A percentile compares a stretch with the other conserved stretches of the same genome.
phyloP scores from a whole-genome alignment of 2,329 filamentous ascomycete species.

The Aspergillus sp. region DNA sequence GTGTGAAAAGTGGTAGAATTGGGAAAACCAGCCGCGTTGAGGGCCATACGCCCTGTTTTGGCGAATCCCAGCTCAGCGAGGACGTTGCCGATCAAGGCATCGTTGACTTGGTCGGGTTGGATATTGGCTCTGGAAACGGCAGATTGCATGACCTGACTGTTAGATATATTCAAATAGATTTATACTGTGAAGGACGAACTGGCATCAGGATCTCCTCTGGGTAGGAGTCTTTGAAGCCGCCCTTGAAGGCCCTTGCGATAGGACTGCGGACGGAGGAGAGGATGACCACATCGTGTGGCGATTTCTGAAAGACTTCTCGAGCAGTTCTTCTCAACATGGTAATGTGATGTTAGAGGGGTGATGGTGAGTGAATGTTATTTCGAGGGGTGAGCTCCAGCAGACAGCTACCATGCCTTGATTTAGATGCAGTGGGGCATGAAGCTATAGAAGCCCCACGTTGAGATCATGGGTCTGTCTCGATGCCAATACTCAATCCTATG shows the following conservation, averaged over 20 bases:
- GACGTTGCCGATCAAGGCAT: constrained; percentile 72
- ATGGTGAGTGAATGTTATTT: too few species aligned
- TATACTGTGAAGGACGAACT: constrained; percentile 1
- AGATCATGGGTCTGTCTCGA: too few species aligned
- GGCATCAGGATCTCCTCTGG: constrained; percentile 22
- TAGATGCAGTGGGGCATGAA: too few species aligned
- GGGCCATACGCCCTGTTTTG: constrained; percentile 81
- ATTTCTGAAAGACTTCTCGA: constrained; percentile 49
- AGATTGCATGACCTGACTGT: constrained; percentile 12
- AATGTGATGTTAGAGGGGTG: too few species aligned
- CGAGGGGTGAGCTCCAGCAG: too few species aligned
- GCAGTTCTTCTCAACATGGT: constrained; percentile 9
- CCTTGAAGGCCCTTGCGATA: constrained; percentile 78
- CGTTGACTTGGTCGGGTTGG: constrained; percentile 73
- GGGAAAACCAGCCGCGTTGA: constrained; percentile 84
- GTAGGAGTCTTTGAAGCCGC: constrained; percentile 73
- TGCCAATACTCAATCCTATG: too few species aligned
- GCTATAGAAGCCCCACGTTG: too few species aligned
- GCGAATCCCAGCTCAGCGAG: constrained; percentile 67
- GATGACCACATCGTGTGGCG: constrained; percentile 89
- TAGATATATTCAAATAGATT: too few species aligned
- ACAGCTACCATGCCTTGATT: too few species aligned
- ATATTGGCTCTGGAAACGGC: constrained; percentile 43
- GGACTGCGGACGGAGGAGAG: constrained; percentile 84
- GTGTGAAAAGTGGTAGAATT: constrained; percentile 75